Conservation (phyloP, 371 early-diverging fungal species). For the Apophysomyces ossiformis region DNA sequence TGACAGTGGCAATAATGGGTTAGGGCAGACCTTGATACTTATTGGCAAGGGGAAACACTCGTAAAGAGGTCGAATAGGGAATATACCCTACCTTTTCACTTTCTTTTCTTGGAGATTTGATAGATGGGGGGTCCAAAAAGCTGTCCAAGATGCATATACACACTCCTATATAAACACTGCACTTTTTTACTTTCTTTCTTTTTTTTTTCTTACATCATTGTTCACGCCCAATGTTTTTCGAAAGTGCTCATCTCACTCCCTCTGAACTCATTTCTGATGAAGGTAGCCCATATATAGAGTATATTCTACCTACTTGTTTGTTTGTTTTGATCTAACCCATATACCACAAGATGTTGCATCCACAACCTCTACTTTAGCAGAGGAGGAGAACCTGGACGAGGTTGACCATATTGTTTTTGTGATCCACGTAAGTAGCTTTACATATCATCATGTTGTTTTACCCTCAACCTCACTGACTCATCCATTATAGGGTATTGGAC, state of each 20-base stretch:
- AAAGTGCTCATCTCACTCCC: constrained; percentile 41
- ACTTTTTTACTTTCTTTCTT: background rate
- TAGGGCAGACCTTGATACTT: background rate
- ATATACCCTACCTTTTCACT: background rate
- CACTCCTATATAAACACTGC: background rate
- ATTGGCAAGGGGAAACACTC: background rate
- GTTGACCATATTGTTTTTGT: constrained; percentile 60
- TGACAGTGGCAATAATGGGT: constrained; percentile 5
- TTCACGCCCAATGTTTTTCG: constrained; percentile 39
- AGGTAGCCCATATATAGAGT: background rate
- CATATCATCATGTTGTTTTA: background rate
- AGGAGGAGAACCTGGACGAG: constrained; percentile 12
- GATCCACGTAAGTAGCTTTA: constrained; percentile 54
- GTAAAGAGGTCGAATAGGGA: background rate
- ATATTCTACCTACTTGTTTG: background rate
- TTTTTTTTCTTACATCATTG: background rate
- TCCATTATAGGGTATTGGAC: constrained; percentile 62
- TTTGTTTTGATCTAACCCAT: background rate
- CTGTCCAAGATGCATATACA: background rate
- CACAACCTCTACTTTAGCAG: constrained; percentile 1
- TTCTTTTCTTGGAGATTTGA: background rate
- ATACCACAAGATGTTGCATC: background rate
- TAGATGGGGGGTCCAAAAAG: background rate
- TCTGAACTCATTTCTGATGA: constrained; percentile 28
- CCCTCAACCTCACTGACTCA: background rate